phyloP scores from a whole-genome alignment of 2,329 filamentous ascomycete genomes.

The Phaeomoniella chlamydospora region DNA sequence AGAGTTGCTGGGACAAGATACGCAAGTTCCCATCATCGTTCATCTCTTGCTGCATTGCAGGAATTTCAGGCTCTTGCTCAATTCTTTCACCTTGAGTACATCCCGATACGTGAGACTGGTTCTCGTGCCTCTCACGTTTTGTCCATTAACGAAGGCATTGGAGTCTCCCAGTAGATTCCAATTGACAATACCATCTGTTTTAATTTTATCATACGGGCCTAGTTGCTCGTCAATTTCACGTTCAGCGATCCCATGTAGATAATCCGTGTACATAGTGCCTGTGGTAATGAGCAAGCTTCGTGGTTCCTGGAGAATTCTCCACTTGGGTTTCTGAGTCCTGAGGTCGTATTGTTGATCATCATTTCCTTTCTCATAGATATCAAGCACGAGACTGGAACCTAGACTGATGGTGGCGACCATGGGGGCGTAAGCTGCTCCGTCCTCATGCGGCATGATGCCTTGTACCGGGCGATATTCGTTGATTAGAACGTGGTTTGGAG shows the following conservation, averaged over 20 bases:
- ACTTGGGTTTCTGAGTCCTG: conserved; percentile 19
- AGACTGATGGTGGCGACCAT: conserved; percentile 86
- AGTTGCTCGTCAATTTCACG: conserved; percentile 50
- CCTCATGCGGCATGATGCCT: conserved; percentile 96
- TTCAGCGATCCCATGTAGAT: conserved; percentile 45
- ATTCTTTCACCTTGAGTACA: conserved; percentile 65
- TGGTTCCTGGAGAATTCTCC: conserved; percentile 66
- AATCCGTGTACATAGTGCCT: conserved; percentile 37
- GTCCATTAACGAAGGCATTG: conserved; percentile 21
- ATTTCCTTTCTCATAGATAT: conserved; percentile 49
- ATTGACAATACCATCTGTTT: conserved; percentile 32
- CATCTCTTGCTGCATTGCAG: neutral
- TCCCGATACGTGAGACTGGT: conserved; percentile 60
- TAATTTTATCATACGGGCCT: conserved; percentile 30
- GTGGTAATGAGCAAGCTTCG: conserved; percentile 52
- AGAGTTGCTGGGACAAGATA: no score
- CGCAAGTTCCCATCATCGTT: no score
- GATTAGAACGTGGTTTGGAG: conserved; percentile 80
- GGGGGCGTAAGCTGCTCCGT: conserved; percentile 73
- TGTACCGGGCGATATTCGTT: conserved; percentile 83
- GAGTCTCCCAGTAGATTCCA: conserved; percentile 38
- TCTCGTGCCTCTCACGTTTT: conserved; percentile 33
- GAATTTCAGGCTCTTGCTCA: conserved; percentile 28
- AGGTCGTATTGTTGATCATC: conserved; percentile 7
- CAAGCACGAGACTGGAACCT: conserved; percentile 61